phyloP scores from a whole-genome alignment of 2,329 filamentous ascomycete species.

The Cladosporium velox region DNA sequence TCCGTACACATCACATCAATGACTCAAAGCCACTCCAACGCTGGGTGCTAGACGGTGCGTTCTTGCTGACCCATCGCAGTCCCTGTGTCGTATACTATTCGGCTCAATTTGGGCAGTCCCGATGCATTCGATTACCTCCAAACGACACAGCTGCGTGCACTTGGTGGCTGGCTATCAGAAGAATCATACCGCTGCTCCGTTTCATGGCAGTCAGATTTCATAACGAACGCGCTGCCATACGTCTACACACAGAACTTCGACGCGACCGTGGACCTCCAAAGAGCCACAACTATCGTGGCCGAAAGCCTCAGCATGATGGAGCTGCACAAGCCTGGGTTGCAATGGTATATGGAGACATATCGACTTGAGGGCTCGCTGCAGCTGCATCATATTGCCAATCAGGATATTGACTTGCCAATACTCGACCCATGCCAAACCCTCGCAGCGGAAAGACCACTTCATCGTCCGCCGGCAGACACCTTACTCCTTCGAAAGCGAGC shows the following conservation, averaged over 20 bases:
- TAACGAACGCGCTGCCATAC: constrained; percentile 3
- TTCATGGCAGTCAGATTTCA: background rate
- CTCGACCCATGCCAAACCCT: too few relatives aligned
- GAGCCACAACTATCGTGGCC: background rate
- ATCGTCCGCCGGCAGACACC: background rate
- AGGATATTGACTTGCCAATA: background rate
- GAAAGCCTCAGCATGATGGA: background rate
- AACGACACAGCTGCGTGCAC: background rate
- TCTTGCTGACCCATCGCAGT: constrained; percentile 4
- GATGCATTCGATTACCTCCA: background rate
- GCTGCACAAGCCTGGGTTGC: background rate
- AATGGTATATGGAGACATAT: constrained; percentile 3
- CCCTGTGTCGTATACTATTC: background rate
- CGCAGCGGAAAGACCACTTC: background rate
- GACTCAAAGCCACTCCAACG: background rate
- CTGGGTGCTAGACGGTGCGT: background rate
- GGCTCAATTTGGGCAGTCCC: constrained; percentile 1
- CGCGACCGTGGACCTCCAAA: background rate
- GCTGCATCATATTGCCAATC: background rate
- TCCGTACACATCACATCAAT: background rate
- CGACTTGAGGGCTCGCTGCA: constrained; percentile 3
- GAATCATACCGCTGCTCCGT: background rate
- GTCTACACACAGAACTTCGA: constrained; percentile 5
- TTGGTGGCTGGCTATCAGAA: background rate
- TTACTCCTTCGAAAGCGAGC: background rate